Base-by-base conservation (phyloP, 352 stramenopile species). In the Pythium chondricola region DNA sequence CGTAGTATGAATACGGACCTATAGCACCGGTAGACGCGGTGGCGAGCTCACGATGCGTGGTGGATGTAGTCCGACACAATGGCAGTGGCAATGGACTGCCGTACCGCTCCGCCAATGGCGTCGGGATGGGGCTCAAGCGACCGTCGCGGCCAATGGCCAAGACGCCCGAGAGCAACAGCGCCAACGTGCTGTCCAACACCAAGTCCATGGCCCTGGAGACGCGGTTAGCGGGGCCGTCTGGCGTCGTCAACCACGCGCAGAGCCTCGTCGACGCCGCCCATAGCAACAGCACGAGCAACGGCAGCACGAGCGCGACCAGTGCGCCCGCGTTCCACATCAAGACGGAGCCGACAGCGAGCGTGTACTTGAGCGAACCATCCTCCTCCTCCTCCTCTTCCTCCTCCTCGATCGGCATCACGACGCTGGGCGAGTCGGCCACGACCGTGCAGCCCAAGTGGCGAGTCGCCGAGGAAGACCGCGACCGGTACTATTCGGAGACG, bases 181-280 rank as follows among this genome's bases (percentile, higher is more conserved):
- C 77, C 3, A 88, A 85, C 38, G 74, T 88, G 6, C 38, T 88
- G n/a, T 71, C 77, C 17, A 57, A 42, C 48, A 84, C 57, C 48
- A 88, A 86, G 43, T 82, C 65, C 0, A 72, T 86, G 64, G 77
- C 77, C 24, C 41, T 88, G 8, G 77, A 88, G 58, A 84, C 77
- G 11, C 71, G 77, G 38, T 65, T 88, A 61, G 70, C 49, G 10
- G 56, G 49, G 16, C 33, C 47, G 1, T 47, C 39, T 7, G 16
- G 29, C 1, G 21, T 30, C 8, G 17, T 29, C 2, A 24, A 35
- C 18, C 9, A 9, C 10, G 22, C 35, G 1, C 31, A 27, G 1
- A 33, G 18, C 2, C 14, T 36, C 13, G 26, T 17, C 6, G 43
- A 43, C 20, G 43, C 36, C n/a, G 21, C 43, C 5, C 54, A 56